Evolutionary conservation across 2,329 filamentous ascomycete genomes (phyloP).

Genomic region (Bipolaris oryzae): DNA sequence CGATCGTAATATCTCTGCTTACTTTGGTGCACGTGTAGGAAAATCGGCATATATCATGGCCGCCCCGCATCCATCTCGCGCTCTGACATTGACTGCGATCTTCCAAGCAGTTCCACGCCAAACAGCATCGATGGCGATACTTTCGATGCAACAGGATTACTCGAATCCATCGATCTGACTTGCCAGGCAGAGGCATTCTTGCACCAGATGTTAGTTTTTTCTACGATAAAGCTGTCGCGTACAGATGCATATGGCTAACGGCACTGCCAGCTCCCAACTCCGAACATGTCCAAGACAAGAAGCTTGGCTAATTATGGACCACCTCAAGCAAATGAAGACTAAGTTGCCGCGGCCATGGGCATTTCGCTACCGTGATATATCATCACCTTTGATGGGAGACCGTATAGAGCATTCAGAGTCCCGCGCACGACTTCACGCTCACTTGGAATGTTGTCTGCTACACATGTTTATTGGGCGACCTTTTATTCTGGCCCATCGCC

Average conservation of each 20-base stretch:
- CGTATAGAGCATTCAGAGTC: not conserved
- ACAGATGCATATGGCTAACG: not conserved
- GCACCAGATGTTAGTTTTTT: constrained; percentile 13
- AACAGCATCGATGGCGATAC: not conserved
- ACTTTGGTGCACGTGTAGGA: constrained; percentile 1
- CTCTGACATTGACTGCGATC: constrained; percentile 19
- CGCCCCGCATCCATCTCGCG: constrained; percentile 17
- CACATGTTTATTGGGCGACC: constrained; percentile 23
- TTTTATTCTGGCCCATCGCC: constrained; percentile 20
- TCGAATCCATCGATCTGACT: constrained; percentile 15
- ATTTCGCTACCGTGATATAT: not conserved
- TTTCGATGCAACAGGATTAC: constrained; percentile 5
- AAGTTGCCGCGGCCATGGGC: constrained; percentile 8
- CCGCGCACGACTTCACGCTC: constrained; percentile 9
- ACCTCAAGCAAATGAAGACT: constrained; percentile 12
- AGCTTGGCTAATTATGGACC: constrained; percentile 7
- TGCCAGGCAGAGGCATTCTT: constrained; percentile 14
- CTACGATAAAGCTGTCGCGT: not conserved
- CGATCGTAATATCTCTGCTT: not conserved
- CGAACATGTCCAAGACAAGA: constrained; percentile 13
- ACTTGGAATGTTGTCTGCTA: constrained; percentile 17
- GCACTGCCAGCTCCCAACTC: constrained; percentile 5
- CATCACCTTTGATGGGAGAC: not conserved
- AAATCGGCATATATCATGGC: constrained; percentile 22
- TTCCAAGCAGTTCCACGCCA: constrained; percentile 3